Evolutionary conservation across 345 rosid species (phyloP).

Genomic region (Linum usitatissimum): DNA sequence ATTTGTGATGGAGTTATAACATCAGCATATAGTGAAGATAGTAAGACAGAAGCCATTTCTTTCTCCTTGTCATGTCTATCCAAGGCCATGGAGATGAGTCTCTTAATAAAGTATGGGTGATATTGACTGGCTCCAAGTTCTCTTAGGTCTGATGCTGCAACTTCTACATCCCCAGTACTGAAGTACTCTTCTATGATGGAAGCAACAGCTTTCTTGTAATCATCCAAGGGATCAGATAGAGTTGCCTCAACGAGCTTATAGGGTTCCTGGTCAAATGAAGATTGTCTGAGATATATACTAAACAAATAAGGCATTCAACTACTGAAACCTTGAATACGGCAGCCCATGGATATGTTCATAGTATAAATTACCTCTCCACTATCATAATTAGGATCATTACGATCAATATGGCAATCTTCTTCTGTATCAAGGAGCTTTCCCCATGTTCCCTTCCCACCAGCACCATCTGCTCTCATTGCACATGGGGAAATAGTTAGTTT

Average conservation of each 20-base stretch:
- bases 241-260: conserved; percentile 77
- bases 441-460: conserved; percentile 98
- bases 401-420: conserved; percentile 53
- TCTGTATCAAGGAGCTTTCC: conserved; percentile 91
- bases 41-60: conserved; percentile 95
- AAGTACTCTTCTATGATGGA: conserved; percentile 85
- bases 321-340: background rate
- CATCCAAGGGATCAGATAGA: conserved; percentile 82
- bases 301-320: background rate
- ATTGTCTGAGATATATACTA: background rate
- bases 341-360: conserved; percentile 1
- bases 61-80: conserved; percentile 98
- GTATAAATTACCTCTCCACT: conserved; percentile 80
- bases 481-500: conserved; percentile 9
- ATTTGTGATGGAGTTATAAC: conserved; percentile 80
- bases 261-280: conserved; percentile 45
- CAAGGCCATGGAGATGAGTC: conserved; percentile 96
- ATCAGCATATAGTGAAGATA: conserved; percentile 87
- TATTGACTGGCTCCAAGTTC: conserved; percentile 86
- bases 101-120: conserved; percentile 84
- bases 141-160: conserved; percentile 87
- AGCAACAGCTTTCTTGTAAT: conserved; percentile 80
- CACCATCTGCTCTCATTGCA: conserved; percentile 56
- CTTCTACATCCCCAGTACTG: conserved; percentile 76
- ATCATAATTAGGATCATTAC: conserved; percentile 94